A percentile compares a stretch with the other conserved stretches of the same genome.
Conservation (phyloP, 2,329 filamentous ascomycete genomes). For the Macroventuria anomochaeta region DNA sequence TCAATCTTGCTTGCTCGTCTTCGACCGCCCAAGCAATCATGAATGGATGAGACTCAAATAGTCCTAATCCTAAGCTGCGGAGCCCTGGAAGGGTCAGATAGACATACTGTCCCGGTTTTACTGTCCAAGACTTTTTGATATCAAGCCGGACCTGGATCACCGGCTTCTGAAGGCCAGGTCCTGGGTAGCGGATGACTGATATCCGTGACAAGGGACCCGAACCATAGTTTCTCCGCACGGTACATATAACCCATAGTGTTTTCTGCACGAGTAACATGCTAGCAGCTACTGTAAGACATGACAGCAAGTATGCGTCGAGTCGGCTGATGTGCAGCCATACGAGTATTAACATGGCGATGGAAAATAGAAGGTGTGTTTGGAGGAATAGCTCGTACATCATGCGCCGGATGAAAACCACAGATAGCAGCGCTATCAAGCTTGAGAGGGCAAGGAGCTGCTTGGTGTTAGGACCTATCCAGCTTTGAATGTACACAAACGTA, state of each 20-base stretch:
- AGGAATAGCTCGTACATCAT: constrained; percentile 10
- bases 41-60: constrained; percentile 16
- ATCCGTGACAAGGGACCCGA: background rate
- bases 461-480: background rate
- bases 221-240: background rate
- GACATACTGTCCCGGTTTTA: constrained; percentile 2
- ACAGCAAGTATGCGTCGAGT: background rate
- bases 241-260: background rate
- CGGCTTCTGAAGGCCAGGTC: background rate
- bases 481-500: background rate
- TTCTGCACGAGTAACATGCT: constrained; percentile 5
- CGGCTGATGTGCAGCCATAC: background rate
- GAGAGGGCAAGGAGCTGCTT: constrained; percentile 5
- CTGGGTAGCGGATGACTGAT: background rate
- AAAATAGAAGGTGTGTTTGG: background rate
- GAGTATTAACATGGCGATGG: constrained; percentile 1
- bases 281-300: background rate
- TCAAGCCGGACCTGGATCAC: constrained; percentile 1
- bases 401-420: constrained; percentile 5
- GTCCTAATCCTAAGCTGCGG: constrained; percentile 1
- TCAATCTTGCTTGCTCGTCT: background rate
- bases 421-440: background rate
- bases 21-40: constrained; percentile 11
- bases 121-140: constrained; percentile 1
- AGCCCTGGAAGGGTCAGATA: constrained; percentile 6